A percentile compares a stretch with the other conserved stretches of the same genome.
Conservation (phyloP, 805 yeast species). For the Lachancea quebecensis region DNA sequence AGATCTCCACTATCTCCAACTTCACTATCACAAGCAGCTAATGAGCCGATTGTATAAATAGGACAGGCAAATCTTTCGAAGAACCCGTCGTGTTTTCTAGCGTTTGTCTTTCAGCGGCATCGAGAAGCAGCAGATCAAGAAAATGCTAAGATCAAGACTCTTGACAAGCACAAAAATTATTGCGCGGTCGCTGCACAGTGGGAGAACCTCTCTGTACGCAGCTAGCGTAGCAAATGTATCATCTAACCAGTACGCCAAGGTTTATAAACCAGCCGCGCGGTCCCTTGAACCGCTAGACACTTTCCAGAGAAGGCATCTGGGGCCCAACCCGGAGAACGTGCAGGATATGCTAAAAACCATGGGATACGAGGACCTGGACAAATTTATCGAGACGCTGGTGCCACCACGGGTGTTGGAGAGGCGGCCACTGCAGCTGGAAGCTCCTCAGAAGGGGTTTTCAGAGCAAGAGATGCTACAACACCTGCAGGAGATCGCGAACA, state of each 20-base stretch:
- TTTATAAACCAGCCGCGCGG: constrained; percentile 38
- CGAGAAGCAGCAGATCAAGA: not conserved
- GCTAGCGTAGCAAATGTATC: constrained; percentile 45
- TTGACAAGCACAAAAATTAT: not conserved
- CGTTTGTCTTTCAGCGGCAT: not conserved
- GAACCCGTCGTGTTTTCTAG: too few species aligned
- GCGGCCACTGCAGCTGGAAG: constrained; percentile 52
- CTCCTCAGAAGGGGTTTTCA: constrained; percentile 68
- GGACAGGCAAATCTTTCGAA: not conserved
- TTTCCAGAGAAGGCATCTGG: constrained; percentile 85
- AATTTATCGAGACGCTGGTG: constrained; percentile 64
- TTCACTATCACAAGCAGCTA: not conserved
- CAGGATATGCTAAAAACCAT: constrained; percentile 56
- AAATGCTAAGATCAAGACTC: constrained; percentile 5
- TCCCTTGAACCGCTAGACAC: constrained; percentile 53
- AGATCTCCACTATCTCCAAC: not conserved
- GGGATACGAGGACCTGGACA: constrained; percentile 60
- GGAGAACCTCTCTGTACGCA: not conserved
- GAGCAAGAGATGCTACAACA: constrained; percentile 75
- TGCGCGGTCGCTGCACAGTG: constrained; percentile 5
- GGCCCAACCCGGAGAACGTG: constrained; percentile 64
- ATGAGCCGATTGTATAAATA: not conserved
- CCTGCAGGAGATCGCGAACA: constrained; percentile 58
- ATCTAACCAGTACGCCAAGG: constrained; percentile 41
- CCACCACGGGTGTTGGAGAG: constrained; percentile 70